Conservation (phyloP, 257 asterid species). For the Capsicum chinense region DNA sequence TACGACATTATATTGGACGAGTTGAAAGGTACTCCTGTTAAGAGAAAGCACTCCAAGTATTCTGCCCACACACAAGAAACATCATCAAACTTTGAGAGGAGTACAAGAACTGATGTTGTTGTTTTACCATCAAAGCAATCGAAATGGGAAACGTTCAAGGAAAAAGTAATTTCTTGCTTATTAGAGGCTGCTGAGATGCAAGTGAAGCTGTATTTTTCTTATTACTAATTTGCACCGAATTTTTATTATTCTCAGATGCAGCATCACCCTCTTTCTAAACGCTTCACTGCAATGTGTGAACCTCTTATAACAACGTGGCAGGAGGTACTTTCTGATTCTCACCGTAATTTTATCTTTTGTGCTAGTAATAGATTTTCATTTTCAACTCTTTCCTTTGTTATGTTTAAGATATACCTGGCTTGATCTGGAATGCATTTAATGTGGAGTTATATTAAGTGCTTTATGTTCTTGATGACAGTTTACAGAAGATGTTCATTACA, state of each 20-base stretch:
- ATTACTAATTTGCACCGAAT: background rate
- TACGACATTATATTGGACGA: conserved; percentile 74
- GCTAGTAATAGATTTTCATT: background rate
- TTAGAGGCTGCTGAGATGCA: background rate
- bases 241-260: conserved; percentile 62
- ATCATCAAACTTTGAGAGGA: conserved; percentile 62
- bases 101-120: conserved; percentile 78
- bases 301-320: conserved; percentile 82
- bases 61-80: conserved; percentile 53
- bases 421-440: background rate
- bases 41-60: conserved; percentile 78
- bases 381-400: background rate
- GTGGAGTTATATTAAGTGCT: conserved; percentile 14
- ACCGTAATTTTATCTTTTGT: background rate
- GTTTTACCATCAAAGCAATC: conserved; percentile 76
- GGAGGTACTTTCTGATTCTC: conserved; percentile 63
- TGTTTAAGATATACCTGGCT: background rate
- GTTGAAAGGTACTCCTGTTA: conserved; percentile 73
- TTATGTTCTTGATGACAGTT: conserved; percentile 49
- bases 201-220: conserved; percentile 11
- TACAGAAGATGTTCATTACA: conserved; percentile 87
- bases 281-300: conserved; percentile 68
- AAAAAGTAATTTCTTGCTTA: conserved; percentile 56
- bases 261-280: conserved; percentile 69
- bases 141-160: conserved; percentile 72